Conservation (phyloP, 2,329 filamentous ascomycete species). For the Endoconidiophora laricicola region DNA sequence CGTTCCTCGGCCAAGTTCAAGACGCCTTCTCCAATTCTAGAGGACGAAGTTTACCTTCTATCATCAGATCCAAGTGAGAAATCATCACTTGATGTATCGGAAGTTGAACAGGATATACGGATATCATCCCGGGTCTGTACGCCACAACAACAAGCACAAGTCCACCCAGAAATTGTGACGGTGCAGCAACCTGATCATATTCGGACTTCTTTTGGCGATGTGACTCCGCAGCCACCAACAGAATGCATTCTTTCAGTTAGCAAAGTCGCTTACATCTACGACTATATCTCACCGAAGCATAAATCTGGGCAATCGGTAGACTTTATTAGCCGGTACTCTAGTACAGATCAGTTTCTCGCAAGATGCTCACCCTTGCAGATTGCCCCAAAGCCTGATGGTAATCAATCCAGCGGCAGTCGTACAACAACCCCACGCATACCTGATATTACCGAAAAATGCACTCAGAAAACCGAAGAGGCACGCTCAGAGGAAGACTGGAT, state of each 20-base stretch:
- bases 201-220: not conserved
- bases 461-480: not conserved
- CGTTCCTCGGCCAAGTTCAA: not conserved
- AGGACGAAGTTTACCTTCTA: not conserved
- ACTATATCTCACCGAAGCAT: too few species aligned
- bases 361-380: too few species aligned
- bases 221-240: not conserved
- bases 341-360: too few species aligned
- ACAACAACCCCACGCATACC: too few species aligned
- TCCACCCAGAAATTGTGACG: not conserved
- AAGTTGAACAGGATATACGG: not conserved
- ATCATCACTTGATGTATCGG: not conserved
- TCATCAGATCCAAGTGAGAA: not conserved
- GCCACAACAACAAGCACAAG: not conserved
- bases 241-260: not conserved
- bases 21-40: not conserved
- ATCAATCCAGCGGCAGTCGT: too few species aligned
- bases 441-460: too few species aligned
- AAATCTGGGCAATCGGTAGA: too few species aligned
- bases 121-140: not conserved
- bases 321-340: too few species aligned
- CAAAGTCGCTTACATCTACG: too few species aligned
- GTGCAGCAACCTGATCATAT: not conserved
- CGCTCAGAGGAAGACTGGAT: constrained; percentile 10
- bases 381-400: too few species aligned